Evolutionary conservation across 345 rosid genomes (phyloP).

Genomic region (Eucalyptus curtisii): DNA sequence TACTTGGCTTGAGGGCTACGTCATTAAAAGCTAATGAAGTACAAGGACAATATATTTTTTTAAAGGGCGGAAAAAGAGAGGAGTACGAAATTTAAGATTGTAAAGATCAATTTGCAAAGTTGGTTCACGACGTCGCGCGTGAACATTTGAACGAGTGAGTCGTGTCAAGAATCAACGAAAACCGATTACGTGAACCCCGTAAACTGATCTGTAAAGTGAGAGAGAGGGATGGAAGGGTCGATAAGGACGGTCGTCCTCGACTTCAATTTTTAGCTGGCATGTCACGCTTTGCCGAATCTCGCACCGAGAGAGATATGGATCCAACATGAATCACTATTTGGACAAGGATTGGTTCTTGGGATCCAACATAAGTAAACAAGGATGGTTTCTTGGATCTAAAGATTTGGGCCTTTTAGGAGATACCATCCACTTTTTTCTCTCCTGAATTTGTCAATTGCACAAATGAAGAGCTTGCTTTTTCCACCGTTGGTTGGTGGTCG

Average conservation of each 20-base stretch:
- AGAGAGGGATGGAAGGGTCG: neutral
- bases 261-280: too few relatives aligned
- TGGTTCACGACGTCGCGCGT: accelerated
- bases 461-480: neutral
- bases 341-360: neutral
- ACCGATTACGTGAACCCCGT: too few relatives aligned
- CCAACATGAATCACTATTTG: neutral
- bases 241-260: neutral
- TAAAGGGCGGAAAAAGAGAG: neutral
- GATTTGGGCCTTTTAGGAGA: neutral
- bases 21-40: neutral
- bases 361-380: neutral
- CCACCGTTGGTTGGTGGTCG: neutral
- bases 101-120: neutral
- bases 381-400: neutral
- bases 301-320: neutral
- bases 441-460: neutral
- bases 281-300: neutral
- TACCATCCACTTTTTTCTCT: neutral
- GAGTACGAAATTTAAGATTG: neutral
- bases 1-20: neutral
- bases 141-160: neutral
- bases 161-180: neutral
- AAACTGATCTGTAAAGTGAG: neutral
- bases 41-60: neutral